A percentile compares a stretch with the other conserved stretches of the same genome.
These are phyloP conservation scores for Sporobolomyces pararoseus DNA, from an alignment of 768 basidiomycete species.

Conservation along the genomic window DNA sequence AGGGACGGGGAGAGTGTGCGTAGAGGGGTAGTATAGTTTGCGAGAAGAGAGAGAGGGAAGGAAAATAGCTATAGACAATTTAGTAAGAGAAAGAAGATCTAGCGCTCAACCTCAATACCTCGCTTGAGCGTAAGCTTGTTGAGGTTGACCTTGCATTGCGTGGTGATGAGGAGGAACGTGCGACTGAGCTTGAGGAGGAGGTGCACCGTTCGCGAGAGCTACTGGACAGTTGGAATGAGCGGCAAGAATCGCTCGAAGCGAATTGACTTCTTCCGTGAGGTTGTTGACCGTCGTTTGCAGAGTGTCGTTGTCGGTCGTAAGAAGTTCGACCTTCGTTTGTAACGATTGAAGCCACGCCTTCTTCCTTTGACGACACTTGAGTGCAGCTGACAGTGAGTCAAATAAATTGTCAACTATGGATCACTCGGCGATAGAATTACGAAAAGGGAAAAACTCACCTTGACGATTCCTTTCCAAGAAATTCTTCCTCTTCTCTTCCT, in stretches of 20 bases:
- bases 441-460: constrained; percentile 57
- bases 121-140: neutral
- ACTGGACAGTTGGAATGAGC: constrained; percentile 52
- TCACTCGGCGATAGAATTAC: neutral
- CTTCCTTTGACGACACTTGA: constrained; percentile 98
- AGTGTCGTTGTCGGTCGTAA: constrained; percentile 90
- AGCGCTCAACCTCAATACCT: neutral
- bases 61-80: neutral
- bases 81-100: neutral
- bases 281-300: constrained; percentile 79
- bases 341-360: constrained; percentile 93
- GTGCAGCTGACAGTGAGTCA: constrained; percentile 63
- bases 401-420: too few relatives aligned
- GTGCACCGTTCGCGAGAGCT: constrained; percentile 28
- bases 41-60: neutral
- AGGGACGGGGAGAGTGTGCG: neutral
- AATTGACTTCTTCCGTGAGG: constrained; percentile 85
- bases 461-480: constrained; percentile 96
- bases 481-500: constrained; percentile 95
- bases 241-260: constrained; percentile 56
- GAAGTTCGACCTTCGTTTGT: constrained; percentile 87
- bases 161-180: constrained; percentile 5
- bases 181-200: constrained; percentile 1
- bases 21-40: too few relatives aligned
- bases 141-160: neutral